A percentile compares a stretch with the other conserved stretches of the same genome.
These are phyloP conservation scores for Talaromyces trachyspermus DNA, from an alignment of 495 filamentous ascomycete genomes.

Conservation along the genomic window DNA sequence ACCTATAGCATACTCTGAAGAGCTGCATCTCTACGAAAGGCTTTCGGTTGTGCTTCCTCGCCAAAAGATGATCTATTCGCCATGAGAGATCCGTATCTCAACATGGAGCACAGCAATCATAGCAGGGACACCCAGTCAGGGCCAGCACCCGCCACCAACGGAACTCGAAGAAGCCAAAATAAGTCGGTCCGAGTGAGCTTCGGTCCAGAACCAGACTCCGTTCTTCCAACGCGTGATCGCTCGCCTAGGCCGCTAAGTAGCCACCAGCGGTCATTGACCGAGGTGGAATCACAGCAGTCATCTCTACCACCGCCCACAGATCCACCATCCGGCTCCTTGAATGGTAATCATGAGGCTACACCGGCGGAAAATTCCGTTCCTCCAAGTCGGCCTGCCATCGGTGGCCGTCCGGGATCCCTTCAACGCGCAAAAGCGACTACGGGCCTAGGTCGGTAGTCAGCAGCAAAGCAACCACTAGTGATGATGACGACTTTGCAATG, in stretches of 20 bases:
- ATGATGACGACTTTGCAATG: conserved; percentile 48
- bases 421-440: conserved; percentile 67
- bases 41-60: not conserved
- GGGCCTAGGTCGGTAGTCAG: conserved; percentile 39
- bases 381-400: conserved; percentile 26
- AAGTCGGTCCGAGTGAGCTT: conserved; percentile 41
- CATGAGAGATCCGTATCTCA: conserved; percentile 35
- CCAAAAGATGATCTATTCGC: conserved; percentile 25
- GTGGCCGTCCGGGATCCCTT: conserved; percentile 43
- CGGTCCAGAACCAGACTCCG: conserved; percentile 36
- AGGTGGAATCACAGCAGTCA: conserved; percentile 24
- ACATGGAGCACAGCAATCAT: conserved; percentile 29
- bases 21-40: not conserved
- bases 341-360: conserved; percentile 20
- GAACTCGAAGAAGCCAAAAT: conserved; percentile 24
- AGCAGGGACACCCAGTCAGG: conserved; percentile 22
- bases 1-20: not conserved
- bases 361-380: conserved; percentile 21
- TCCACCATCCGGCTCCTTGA: conserved; percentile 30
- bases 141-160: conserved; percentile 18
- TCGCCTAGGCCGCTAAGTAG: conserved; percentile 29
- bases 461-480: conserved; percentile 22
- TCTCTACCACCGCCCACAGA: conserved; percentile 13
- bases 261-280: conserved; percentile 36
- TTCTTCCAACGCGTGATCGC: conserved; percentile 33